A percentile compares a stretch with the other conserved stretches of the same genome.
phyloP scores from a whole-genome alignment of 2,329 filamentous ascomycete species.

The Aureobasidium lini region DNA sequence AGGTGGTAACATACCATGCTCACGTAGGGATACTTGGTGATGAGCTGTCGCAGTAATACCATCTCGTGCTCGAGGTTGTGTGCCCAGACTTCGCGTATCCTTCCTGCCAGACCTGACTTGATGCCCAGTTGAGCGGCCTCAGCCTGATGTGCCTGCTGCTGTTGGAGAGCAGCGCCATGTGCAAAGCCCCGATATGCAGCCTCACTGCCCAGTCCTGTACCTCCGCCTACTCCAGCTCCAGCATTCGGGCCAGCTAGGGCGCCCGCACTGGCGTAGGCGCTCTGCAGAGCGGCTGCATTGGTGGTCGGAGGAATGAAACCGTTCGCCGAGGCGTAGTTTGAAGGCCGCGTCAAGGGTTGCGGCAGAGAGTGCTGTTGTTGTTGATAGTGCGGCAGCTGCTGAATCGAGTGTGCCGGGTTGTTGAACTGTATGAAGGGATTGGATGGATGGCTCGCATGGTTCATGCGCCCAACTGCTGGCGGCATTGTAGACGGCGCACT shows the following conservation, averaged over 20 bases:
- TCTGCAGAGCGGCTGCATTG: constrained; percentile 42
- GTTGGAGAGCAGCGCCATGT: constrained; percentile 55
- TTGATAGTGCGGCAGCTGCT: constrained; percentile 36
- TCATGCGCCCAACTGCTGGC: constrained; percentile 50
- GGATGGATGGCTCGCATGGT: constrained; percentile 47
- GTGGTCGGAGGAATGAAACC: constrained; percentile 40
- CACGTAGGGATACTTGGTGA: constrained; percentile 90
- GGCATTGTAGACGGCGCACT: constrained; percentile 42
- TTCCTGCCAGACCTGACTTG: constrained; percentile 58
- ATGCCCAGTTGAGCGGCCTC: constrained; percentile 33
- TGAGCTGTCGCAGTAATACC: constrained; percentile 69
- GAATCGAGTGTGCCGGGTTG: constrained; percentile 40
- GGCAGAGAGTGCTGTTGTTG: constrained; percentile 29
- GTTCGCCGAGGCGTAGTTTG: constrained; percentile 53
- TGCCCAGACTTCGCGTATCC: constrained; percentile 95
- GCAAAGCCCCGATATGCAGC: constrained; percentile 83
- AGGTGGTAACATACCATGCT: constrained; percentile 72
- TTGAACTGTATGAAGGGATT: constrained; percentile 52
- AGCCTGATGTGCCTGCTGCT: constrained; percentile 37
- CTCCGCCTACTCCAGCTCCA: constrained; percentile 25
- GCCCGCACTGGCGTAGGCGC: constrained; percentile 17
- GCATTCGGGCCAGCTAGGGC: constrained; percentile 13
- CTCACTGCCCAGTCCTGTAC: constrained; percentile 73
- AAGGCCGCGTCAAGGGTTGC: constrained; percentile 57
- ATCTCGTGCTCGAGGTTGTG: constrained; percentile 89